Percentiles rank a stretch among this genome's conserved stretches.
Evolutionary conservation across 2,329 filamentous ascomycete species (phyloP).

Genomic region (Aspergillus tamarii): DNA sequence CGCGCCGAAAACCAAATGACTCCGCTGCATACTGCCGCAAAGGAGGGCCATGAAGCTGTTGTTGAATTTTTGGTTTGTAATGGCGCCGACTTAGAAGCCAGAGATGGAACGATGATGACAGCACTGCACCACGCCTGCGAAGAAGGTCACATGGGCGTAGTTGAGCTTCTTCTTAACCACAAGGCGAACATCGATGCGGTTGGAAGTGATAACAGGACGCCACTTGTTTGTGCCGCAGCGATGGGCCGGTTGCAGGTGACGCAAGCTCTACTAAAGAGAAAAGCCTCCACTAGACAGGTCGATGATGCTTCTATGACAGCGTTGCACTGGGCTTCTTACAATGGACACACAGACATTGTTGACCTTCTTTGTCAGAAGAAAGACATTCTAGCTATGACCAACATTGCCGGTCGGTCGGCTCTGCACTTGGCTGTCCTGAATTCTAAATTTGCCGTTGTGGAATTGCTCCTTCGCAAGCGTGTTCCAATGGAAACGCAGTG

Average conservation of each 20-base stretch:
- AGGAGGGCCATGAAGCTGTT: constrained; percentile 37
- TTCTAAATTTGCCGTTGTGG: constrained; percentile 41
- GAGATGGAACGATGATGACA: constrained; percentile 40
- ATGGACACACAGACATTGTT: constrained; percentile 42
- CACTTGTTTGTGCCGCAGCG: constrained; percentile 41
- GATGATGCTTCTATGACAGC: constrained; percentile 42
- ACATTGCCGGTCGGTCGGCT: constrained; percentile 36
- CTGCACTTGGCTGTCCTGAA: constrained; percentile 42
- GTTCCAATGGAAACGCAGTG: constrained; percentile 35
- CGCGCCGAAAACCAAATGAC: constrained; percentile 39
- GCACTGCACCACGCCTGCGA: constrained; percentile 41
- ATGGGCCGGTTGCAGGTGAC: constrained; percentile 32
- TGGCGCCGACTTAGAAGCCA: constrained; percentile 41
- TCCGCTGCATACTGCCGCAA: constrained; percentile 39
- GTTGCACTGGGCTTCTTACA: constrained; percentile 44
- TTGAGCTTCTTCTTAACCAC: constrained; percentile 34
- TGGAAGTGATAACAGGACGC: constrained; percentile 38
- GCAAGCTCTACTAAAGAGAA: constrained; percentile 36
- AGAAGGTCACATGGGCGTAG: constrained; percentile 30
- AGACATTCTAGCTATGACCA: constrained; percentile 29
- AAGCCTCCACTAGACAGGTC: constrained; percentile 29
- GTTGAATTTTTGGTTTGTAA: constrained; percentile 35
- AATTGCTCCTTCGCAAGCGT: constrained; percentile 39
- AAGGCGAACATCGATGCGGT: constrained; percentile 36
- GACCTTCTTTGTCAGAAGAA: constrained; percentile 36